Conservation (phyloP, 1,284 basidiomycete species). For the Heterobasidion annosum region DNA sequence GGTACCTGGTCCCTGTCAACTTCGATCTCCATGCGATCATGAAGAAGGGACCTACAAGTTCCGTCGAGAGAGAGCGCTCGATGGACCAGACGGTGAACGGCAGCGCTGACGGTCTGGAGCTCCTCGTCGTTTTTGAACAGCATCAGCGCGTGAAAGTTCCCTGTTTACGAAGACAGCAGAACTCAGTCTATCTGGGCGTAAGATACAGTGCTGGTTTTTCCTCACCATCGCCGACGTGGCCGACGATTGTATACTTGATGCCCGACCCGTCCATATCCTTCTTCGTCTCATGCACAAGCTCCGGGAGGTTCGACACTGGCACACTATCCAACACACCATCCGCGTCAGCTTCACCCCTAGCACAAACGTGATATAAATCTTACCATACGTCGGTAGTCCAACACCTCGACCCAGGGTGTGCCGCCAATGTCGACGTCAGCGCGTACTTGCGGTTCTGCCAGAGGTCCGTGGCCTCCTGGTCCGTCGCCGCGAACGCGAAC, state of each 20-base stretch:
- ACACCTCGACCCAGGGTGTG: slow-evolving; percentile 54
- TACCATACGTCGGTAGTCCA: slow-evolving; percentile 90
- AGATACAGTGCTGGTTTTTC: slow-evolving; percentile 18
- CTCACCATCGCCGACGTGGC: slow-evolving; percentile 82
- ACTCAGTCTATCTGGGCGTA: slow-evolving; percentile 10
- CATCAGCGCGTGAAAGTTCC: slow-evolving; percentile 63
- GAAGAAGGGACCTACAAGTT: slow-evolving; percentile 41
- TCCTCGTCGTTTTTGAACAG: slow-evolving; percentile 59
- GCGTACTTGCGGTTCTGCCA: slow-evolving; percentile 89
- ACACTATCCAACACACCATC: slow-evolving; percentile 46
- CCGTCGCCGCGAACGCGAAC: slow-evolving; percentile 72
- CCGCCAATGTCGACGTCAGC: slow-evolving; percentile 63
- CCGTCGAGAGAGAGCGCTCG: slow-evolving; percentile 64
- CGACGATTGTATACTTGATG: slow-evolving; percentile 66
- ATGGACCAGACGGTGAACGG: slow-evolving; percentile 61
- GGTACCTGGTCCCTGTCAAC: slow-evolving; percentile 17
- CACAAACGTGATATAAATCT: slow-evolving; percentile 2
- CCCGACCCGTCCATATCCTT: slow-evolving; percentile 58
- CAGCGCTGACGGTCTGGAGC: slow-evolving; percentile 39
- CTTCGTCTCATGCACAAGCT: slow-evolving; percentile 67
- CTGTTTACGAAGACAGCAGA: slow-evolving; percentile 17
- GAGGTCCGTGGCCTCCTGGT: slow-evolving; percentile 70
- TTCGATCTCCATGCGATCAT: not conserved
- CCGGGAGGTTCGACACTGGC: slow-evolving; percentile 64
- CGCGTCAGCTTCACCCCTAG: slow-evolving; percentile 15